Evolutionary conservation across 129 eudicot genomes (phyloP), one percentile per base, ranked within the genome.

Genomic region (Silybum marianum): DNA sequence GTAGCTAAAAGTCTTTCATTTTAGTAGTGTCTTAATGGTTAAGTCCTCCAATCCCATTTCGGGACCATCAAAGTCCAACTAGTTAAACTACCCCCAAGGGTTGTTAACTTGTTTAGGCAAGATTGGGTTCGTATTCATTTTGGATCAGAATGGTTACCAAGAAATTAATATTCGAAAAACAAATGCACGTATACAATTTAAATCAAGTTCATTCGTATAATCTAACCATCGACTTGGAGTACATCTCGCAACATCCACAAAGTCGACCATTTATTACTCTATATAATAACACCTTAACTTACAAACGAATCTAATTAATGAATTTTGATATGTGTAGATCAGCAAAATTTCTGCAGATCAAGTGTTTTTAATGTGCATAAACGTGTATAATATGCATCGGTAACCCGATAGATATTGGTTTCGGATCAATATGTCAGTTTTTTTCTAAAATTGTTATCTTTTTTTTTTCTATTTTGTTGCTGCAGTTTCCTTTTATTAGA

Each of bases 401-500:
- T 76, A 76, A 69, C 77, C 76, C 25, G 18, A 54, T 54, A 82
- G 26, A 69, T 70, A 11, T 39, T 76, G 68, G 63, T 12, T 75
- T 18, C 44, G 16, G 32, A 76, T 75, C 77, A 34, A 69, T 24
- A 76, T 69, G 46, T 60, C 46, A 19, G 65, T 21, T 70, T 83
- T 77, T 77, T 71, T 58, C 69, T 71, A 63, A 71, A 71, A 9
- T 39, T 77, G 69, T 48, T 38, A 38, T 38, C 10, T 38, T 18
- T 60, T 40, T 58, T 66, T 28, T 44, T 63, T 1, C 54, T 23
- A 19, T 16, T 66, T 73, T 73, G 73, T 25, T 66, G 36, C 1
- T 40, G 44, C 7, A 25, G 72, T 32, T 62, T 58, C 39, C 60
- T 68, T n/a, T 85, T 84, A 93, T 85, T 84, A 93, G 40, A 89